Evolutionary conservation across 768 basidiomycete genomes (phyloP).

Genomic region (Mycena maculata): DNA sequence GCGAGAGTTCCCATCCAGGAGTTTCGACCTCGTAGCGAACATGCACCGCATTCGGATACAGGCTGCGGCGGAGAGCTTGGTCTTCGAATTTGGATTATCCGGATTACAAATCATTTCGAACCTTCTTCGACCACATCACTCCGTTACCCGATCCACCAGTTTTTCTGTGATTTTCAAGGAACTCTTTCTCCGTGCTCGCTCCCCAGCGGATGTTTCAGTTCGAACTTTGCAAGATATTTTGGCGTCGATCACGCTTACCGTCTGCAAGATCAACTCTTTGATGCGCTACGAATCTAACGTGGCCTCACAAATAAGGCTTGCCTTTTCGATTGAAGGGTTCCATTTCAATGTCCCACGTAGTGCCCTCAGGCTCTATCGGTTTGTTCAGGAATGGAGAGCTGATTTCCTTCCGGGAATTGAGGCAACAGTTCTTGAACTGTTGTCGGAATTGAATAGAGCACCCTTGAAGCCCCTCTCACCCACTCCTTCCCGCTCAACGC

Average conservation of each 20-base stretch:
- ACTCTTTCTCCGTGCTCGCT: constrained; percentile 69
- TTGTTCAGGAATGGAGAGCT: constrained; percentile 84
- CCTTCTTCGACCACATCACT: constrained; percentile 40
- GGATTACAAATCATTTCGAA: constrained; percentile 53
- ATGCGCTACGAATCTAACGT: constrained; percentile 58
- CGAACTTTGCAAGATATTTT: constrained; percentile 65
- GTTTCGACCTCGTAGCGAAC: constrained; percentile 53
- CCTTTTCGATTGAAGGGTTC: constrained; percentile 58
- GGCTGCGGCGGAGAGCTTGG: constrained; percentile 77
- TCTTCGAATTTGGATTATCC: constrained; percentile 67
- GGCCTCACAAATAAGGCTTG: constrained; percentile 53
- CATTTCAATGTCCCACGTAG: constrained; percentile 80
- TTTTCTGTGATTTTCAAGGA: constrained; percentile 61
- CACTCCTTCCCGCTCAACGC: constrained; percentile 42
- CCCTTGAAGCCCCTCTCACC: constrained; percentile 51
- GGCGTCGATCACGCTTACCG: constrained; percentile 66
- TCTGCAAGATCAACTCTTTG: constrained; percentile 59
- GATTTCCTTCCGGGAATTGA: constrained; percentile 84
- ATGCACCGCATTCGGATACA: constrained; percentile 62
- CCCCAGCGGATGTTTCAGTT: constrained; percentile 53
- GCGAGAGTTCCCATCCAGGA: constrained; percentile 8
- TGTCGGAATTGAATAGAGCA: constrained; percentile 69
- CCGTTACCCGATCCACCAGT: constrained; percentile 57
- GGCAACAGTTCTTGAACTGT: constrained; percentile 69
- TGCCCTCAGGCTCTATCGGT: constrained; percentile 80